Base-by-base conservation (phyloP, 495 filamentous ascomycete species). In the Chaetomium cochliodes region DNA sequence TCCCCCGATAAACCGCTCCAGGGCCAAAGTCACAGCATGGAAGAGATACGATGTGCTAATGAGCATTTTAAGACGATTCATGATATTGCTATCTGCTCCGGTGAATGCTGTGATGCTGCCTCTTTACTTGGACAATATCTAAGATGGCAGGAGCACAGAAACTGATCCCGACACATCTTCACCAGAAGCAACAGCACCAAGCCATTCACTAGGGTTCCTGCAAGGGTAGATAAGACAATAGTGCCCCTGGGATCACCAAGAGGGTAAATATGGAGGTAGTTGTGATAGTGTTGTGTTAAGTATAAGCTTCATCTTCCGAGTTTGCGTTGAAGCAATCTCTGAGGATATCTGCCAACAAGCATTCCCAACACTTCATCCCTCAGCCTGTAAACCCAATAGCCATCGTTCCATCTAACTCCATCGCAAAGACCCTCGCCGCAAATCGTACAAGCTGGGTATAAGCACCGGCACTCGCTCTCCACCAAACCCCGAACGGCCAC, bases 381-480 rank as follows among this genome's bases (percentile, higher is more conserved):
- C 13, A 44, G 41, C 18, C 5, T 15, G 2, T 44, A 44, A 18
- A 44, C 33, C 11, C 33, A 37, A 37, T 37, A 37, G 11, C 41
- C 5, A 54, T 41, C 20, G 2, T n/a, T 33, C 5, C 26, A 20
- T 54, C 13, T 22, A 26, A 23, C 30, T 37, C 30, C 53, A 3
- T 33, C 15, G 4, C 51, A 54, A 54, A n/a, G 9, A 8, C 9
- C 49, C 23, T 51, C 9, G 23, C 23, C 33, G 1, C 5, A 37
- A 26, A 26, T 26, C 13, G 41, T 44, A 44, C 16, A 44, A 44
- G 15, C 20, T 16, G 53, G 53, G 53, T 56, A 56, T 56, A 56
- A 41, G 26, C n/a, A 56, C 33, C 18, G 7, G 20, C 46, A 18
- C 20, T 22, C n/a, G 8, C 8, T 50, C 20, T n/a, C 46, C n/a